Percentiles rank a stretch among this genome's conserved stretches.
These are phyloP conservation scores for Kregervanrija fluxuum DNA, from an alignment of 805 yeast genomes.

Conservation along the genomic window DNA sequence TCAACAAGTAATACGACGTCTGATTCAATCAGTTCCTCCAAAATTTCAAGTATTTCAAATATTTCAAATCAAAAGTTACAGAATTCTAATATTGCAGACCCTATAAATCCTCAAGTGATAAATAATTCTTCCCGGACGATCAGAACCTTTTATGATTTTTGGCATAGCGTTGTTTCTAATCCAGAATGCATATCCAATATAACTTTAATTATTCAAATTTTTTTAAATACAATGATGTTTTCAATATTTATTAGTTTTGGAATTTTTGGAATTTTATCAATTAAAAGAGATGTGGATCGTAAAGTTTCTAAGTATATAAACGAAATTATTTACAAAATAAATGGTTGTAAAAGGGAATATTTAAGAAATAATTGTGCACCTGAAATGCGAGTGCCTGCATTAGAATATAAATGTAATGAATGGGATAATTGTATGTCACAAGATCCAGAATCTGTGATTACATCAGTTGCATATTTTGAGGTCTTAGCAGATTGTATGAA, in stretches of 20 bases:
- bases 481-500: slow-evolving; percentile 28
- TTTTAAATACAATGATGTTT: slow-evolving; percentile 20
- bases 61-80: too few species aligned
- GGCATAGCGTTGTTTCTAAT: slow-evolving; percentile 15
- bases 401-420: slow-evolving; percentile 58
- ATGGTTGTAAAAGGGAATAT: slow-evolving; percentile 64
- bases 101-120: too few species aligned
- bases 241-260: slow-evolving; percentile 13
- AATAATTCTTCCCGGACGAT: background rate
- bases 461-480: slow-evolving; percentile 28
- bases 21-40: background rate
- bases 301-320: slow-evolving; percentile 58
- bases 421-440: slow-evolving; percentile 82
- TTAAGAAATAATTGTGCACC: slow-evolving; percentile 64
- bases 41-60: background rate
- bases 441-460: slow-evolving; percentile 48
- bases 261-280: slow-evolving; percentile 18
- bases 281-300: slow-evolving; percentile 53
- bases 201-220: slow-evolving; percentile 20
- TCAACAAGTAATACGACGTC: background rate
- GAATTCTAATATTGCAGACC: too few species aligned
- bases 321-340: slow-evolving; percentile 56
- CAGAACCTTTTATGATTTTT: background rate
- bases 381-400: slow-evolving; percentile 61
- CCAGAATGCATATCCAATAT: slow-evolving; percentile 23